A percentile compares a stretch with the other conserved stretches of the same genome.
These are phyloP conservation scores for Cordyceps cateniannulata DNA, from an alignment of 2,329 filamentous ascomycete species.

Conservation along the genomic window DNA sequence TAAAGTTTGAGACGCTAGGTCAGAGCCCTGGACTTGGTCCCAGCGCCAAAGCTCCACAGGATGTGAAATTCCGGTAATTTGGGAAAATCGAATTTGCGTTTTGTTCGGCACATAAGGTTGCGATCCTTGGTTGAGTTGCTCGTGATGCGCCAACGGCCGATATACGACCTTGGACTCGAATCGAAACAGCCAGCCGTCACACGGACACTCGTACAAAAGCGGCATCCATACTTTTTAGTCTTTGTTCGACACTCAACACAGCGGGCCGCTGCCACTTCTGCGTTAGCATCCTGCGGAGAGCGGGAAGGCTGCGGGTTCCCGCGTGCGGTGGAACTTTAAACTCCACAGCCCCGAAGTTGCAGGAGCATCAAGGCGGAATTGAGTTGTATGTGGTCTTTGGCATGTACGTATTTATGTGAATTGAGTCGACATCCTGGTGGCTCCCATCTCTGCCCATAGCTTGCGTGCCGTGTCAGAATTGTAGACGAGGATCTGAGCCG, in stretches of 20 bases:
- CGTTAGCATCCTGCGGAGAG: constrained; percentile 6
- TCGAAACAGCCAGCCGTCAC: constrained; percentile 1
- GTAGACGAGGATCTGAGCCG: background rate
- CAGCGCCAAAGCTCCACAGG: constrained; percentile 4
- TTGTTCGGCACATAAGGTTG: background rate
- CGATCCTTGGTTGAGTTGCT: background rate
- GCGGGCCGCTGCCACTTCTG: constrained; percentile 9
- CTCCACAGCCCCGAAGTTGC: constrained; percentile 7
- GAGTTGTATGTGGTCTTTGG: background rate
- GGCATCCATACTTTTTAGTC: background rate
- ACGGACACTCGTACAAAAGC: background rate
- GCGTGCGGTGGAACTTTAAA: constrained; percentile 9
- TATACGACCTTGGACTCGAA: background rate
- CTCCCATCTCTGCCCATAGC: too few species aligned
- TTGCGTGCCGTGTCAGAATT: too few species aligned
- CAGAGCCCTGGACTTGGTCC: constrained; percentile 8
- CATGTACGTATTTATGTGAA: background rate
- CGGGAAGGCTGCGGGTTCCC: constrained; percentile 12
- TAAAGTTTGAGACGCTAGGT: constrained; percentile 8
- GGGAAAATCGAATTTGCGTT: background rate
- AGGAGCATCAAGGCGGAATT: background rate
- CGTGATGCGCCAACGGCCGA: background rate
- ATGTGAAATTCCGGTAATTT: background rate
- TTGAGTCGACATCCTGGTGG: too few species aligned
- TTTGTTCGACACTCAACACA: background rate